Evolutionary conservation across 2,329 filamentous ascomycete species (phyloP).

Genomic region (Stemphylium beticola): DNA sequence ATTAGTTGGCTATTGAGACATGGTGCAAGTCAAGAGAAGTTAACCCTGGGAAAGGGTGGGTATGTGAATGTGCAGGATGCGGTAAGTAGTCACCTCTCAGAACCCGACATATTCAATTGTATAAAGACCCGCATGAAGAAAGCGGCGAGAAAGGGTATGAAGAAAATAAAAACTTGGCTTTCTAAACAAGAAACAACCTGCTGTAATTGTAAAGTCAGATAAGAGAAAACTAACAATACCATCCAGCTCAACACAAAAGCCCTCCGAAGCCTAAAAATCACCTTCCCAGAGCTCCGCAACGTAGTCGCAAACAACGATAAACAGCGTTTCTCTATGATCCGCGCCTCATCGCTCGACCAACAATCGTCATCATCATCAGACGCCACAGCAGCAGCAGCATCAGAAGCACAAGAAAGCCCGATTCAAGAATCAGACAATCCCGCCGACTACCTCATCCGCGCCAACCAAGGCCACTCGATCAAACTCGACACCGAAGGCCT

Average conservation of each 20-base stretch:
- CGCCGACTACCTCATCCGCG: conserved; percentile 82
- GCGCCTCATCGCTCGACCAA: conserved; percentile 44
- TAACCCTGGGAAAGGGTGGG: conserved; percentile 64
- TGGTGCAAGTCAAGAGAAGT: conserved; percentile 64
- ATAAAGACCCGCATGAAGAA: not conserved
- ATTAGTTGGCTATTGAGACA: conserved; percentile 66
- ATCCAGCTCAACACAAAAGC: conserved; percentile 62
- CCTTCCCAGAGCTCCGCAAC: conserved; percentile 72
- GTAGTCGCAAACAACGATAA: conserved; percentile 82
- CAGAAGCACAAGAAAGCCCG: conserved; percentile 9
- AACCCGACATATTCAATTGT: not conserved
- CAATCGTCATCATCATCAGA: not conserved
- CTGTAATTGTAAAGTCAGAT: no score
- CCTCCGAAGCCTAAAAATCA: conserved; percentile 73
- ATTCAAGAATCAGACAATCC: conserved; percentile 55
- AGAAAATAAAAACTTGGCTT: no score
- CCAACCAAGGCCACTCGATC: conserved; percentile 93
- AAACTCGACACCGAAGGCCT: conserved; percentile 73
- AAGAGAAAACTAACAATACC: not conserved
- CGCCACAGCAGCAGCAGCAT: conserved; percentile 1
- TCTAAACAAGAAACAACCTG: no score
- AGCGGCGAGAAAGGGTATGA: no score
- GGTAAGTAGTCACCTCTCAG: conserved; percentile 50
- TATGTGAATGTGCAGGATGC: conserved; percentile 67
- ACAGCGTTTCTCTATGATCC: conserved; percentile 83